Base-by-base conservation (phyloP, 192 early-diverging fungal species). In the Geranomyces variabilis region DNA sequence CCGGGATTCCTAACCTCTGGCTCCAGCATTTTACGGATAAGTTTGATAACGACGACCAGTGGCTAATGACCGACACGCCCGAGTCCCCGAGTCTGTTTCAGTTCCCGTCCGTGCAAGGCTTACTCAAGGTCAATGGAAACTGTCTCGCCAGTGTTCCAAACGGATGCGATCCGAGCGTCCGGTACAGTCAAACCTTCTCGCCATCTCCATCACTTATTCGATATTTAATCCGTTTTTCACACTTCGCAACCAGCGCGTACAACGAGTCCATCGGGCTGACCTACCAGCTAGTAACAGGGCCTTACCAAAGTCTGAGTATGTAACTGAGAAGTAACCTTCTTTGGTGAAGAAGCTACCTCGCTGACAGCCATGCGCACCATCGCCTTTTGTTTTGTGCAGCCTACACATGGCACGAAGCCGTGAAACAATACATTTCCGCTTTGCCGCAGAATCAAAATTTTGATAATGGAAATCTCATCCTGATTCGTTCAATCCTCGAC, bases 261-360 rank as follows among this genome's bases (percentile, higher is more conserved):
- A 64, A 64, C 41, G 63, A 17, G 29, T 45, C 63, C 9, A 26
- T 64, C 41, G 63, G 63, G 9, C 41, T 64, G 8, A 64, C 63
- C 14, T n/a, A 64, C 19, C 34, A 41, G 33, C 43, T 64, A 13
- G 63, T 64, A 12, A 45, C 33, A 24, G 63, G 63, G n/a, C 63
- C 63, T 5, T 64, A 45, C 28, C 21, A 45, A 21, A 22, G 21
- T 41, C 22, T 64, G 10, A 29, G 63, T 64, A 45, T 43, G 63
- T 41, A 44, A 60, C 58, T 30, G 6, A 30, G 51, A 9, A 17
- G 36, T 7, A 41, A 41, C 10, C 36, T 41, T 10, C n/a, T n/a
- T n/a, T n/a, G n/a, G n/a, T 41, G 5, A 41, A 3, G 36, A 41
- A 3, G 3, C 10, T 10, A 10, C 10, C 36, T 41, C 36, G 36